A percentile compares a stretch with the other conserved stretches of the same genome.
phyloP scores from a whole-genome alignment of 192 early-diverging fungal genomes.

The Thoreauomyces humboldtii region DNA sequence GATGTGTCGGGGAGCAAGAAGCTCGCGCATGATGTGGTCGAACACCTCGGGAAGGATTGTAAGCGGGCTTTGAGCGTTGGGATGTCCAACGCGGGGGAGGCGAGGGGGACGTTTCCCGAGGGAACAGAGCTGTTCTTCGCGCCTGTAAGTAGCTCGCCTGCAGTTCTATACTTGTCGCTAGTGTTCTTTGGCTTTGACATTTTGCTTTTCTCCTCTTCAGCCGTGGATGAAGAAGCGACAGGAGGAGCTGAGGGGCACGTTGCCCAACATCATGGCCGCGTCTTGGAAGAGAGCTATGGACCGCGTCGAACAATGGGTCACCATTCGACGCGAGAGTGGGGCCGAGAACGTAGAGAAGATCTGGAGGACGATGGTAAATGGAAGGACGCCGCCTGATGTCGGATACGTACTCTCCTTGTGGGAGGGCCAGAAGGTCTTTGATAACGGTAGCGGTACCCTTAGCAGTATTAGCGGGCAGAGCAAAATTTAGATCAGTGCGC shows the following conservation, averaged over 20 bases:
- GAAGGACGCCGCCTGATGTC: slow-evolving; percentile 19
- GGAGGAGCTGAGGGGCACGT: slow-evolving; percentile 4
- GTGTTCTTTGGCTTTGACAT: too few species aligned
- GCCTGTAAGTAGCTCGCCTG: too few species aligned
- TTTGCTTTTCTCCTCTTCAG: too few species aligned
- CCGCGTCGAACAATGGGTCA: slow-evolving; percentile 20
- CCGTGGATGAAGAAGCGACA: slow-evolving; percentile 31
- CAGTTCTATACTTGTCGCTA: too few species aligned
- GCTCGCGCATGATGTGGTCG: slow-evolving; percentile 8
- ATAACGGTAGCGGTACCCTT: too few species aligned
- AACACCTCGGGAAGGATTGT: slow-evolving; percentile 2
- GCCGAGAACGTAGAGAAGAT: slow-evolving; percentile 7
- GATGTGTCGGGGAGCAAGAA: slow-evolving; percentile 34
- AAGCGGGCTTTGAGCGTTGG: slow-evolving; percentile 26
- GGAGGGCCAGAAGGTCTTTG: too few species aligned
- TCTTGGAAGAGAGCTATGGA: slow-evolving; percentile 26
- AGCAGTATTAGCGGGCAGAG: too few species aligned
- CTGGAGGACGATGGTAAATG: slow-evolving; percentile 15
- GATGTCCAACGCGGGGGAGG: slow-evolving; percentile 23
- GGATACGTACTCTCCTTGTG: slow-evolving; percentile 21
- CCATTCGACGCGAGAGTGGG: not conserved
- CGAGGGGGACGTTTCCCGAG: slow-evolving; percentile 4
- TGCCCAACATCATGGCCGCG: not conserved
- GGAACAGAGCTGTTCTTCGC: slow-evolving; percentile 36
- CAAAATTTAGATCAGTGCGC: too few species aligned